These are phyloP conservation scores for Radiomyces spectabilis DNA, from an alignment of 192 early-diverging fungal species.

Conservation along the genomic window DNA sequence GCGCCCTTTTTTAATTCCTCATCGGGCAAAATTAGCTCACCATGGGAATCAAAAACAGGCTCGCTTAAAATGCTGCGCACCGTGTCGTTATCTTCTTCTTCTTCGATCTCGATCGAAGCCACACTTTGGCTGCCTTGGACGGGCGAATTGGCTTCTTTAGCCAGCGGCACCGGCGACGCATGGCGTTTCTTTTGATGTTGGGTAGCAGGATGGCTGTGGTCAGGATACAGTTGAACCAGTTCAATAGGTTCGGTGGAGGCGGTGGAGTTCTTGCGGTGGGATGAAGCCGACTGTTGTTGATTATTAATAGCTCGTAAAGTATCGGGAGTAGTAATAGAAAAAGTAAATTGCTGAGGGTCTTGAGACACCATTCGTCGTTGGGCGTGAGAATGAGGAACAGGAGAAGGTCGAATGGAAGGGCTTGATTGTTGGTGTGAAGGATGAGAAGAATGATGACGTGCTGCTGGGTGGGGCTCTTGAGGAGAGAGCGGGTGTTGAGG, in stretches of 20 bases:
- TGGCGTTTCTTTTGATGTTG: too few species aligned
- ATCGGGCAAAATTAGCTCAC: too few species aligned
- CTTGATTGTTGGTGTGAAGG: neutral
- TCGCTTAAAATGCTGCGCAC: too few species aligned
- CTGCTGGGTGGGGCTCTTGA: neutral
- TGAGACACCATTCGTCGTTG: neutral
- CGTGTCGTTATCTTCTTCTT: too few species aligned
- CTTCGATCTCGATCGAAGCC: too few species aligned
- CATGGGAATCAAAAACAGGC: too few species aligned
- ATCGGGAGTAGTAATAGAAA: slow-evolving; percentile 12
- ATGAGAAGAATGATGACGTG: too few species aligned
- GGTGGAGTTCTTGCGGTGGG: too few species aligned
- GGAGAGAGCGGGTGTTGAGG: neutral
- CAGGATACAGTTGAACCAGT: slow-evolving; percentile 9
- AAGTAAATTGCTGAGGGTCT: neutral
- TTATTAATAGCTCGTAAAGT: neutral
- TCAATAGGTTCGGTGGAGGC: neutral
- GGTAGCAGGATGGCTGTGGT: neutral
- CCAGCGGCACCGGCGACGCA: too few species aligned
- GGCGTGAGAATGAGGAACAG: neutral
- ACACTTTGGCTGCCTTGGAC: too few species aligned
- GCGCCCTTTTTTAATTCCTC: too few species aligned
- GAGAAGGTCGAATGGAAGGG: neutral
- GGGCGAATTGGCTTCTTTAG: too few species aligned
- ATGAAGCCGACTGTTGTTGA: neutral